phyloP scores from a whole-genome alignment of 495 filamentous ascomycete genomes.

The Xylaria longipes region DNA sequence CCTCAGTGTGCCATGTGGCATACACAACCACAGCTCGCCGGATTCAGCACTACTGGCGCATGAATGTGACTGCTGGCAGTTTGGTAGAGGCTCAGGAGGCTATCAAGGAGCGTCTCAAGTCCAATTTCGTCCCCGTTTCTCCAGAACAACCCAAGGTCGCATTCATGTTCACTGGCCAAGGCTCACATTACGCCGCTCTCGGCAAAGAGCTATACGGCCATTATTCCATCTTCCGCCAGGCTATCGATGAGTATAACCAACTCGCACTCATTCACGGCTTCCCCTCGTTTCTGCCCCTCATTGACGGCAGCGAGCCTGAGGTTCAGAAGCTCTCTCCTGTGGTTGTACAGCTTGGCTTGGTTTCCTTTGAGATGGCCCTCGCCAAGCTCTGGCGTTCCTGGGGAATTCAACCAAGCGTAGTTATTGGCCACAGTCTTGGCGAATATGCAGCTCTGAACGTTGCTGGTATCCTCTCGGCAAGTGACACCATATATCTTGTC shows the following conservation, averaged over 20 bases:
- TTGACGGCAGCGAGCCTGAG: slow-evolving; percentile 66
- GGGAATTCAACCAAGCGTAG: slow-evolving; percentile 76
- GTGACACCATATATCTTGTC: slow-evolving; percentile 81
- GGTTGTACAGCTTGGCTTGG: slow-evolving; percentile 77
- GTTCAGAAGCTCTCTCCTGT: slow-evolving; percentile 71
- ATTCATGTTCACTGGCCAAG: slow-evolving; percentile 76
- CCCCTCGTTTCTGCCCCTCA: slow-evolving; percentile 69
- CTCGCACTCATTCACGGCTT: slow-evolving; percentile 73
- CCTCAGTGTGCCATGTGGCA: slow-evolving; percentile 63
- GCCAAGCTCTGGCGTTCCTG: slow-evolving; percentile 80
- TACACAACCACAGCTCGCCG: slow-evolving; percentile 86
- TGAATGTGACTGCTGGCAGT: slow-evolving; percentile 64
- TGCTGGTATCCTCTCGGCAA: slow-evolving; percentile 78
- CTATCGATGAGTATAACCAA: slow-evolving; percentile 73
- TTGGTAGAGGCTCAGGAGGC: slow-evolving; percentile 50
- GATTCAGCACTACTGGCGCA: slow-evolving; percentile 80
- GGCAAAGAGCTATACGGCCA: slow-evolving; percentile 73
- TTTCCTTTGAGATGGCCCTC: slow-evolving; percentile 84
- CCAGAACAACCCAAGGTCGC: slow-evolving; percentile 62
- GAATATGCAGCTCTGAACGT: slow-evolving; percentile 88
- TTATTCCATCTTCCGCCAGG: slow-evolving; percentile 68
- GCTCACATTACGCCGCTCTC: slow-evolving; percentile 69
- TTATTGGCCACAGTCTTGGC: slow-evolving; percentile 85
- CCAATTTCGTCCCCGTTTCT: slow-evolving; percentile 54
- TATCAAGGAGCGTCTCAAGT: slow-evolving; percentile 51